Conservation (phyloP, 306 rosid species). For the Calophaca sinica region DNA sequence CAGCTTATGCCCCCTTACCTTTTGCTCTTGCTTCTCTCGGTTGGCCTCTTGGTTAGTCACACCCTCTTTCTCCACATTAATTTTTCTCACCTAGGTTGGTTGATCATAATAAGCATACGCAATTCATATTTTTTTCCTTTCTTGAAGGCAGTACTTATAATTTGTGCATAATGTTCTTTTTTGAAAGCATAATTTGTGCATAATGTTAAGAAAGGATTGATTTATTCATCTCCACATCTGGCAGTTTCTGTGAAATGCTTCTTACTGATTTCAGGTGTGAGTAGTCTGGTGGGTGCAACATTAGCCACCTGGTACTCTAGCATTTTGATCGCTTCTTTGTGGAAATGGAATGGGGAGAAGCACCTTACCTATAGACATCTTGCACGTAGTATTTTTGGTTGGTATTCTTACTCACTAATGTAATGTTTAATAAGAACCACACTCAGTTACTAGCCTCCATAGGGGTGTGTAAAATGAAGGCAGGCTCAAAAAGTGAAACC, state of each 20-base stretch:
- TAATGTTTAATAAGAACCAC: too few species aligned
- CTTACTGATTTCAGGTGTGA: slow-evolving; percentile 61
- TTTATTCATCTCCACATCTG: too few species aligned
- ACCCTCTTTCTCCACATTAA: neutral
- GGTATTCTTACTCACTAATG: slow-evolving; percentile 24
- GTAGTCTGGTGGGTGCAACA: slow-evolving; percentile 70
- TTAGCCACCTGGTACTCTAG: slow-evolving; percentile 85
- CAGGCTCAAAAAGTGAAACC: too few species aligned
- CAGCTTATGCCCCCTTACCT: slow-evolving; percentile 82
- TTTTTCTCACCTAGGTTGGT: too few species aligned
- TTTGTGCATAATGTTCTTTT: neutral
- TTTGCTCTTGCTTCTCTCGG: slow-evolving; percentile 85
- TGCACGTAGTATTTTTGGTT: slow-evolving; percentile 68
- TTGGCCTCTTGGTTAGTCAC: slow-evolving; percentile 71
- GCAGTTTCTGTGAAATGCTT: neutral
- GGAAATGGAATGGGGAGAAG: slow-evolving; percentile 84
- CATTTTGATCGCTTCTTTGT: slow-evolving; percentile 72
- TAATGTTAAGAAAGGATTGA: too few species aligned
- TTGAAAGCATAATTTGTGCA: neutral
- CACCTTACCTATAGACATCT: slow-evolving; percentile 72
- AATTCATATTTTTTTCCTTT: too few species aligned
- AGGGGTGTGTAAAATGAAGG: too few species aligned
- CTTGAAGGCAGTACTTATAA: neutral
- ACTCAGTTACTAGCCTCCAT: too few species aligned
- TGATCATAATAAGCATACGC: too few species aligned